Evolutionary conservation across 495 filamentous ascomycete species (phyloP).

Genomic region (Viridothelium virens): DNA sequence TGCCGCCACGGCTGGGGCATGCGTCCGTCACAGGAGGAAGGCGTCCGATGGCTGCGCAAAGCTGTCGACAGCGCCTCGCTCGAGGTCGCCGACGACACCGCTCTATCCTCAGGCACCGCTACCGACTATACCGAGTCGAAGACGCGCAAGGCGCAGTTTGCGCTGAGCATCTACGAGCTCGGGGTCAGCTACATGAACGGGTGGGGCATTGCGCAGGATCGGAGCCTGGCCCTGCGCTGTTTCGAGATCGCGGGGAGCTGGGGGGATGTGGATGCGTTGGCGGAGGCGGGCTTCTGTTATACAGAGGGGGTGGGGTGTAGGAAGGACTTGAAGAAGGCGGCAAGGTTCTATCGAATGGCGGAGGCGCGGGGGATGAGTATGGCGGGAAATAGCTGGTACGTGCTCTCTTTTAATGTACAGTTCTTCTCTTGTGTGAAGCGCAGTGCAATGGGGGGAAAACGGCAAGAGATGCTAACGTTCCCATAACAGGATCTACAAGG

Average conservation of each 20-base stretch:
- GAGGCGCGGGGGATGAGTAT: slow-evolving; percentile 92
- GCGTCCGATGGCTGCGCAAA: slow-evolving; percentile 80
- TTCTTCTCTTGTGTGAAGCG: too few relatives aligned
- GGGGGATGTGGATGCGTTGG: slow-evolving; percentile 91
- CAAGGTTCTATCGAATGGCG: slow-evolving; percentile 80
- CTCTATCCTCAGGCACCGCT: slow-evolving; percentile 19
- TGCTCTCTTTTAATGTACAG: slow-evolving; percentile 15
- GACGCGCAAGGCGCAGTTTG: slow-evolving; percentile 81
- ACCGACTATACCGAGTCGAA: slow-evolving; percentile 63
- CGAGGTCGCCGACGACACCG: slow-evolving; percentile 76
- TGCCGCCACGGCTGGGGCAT: slow-evolving; percentile 99
- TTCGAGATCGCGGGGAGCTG: slow-evolving; percentile 95
- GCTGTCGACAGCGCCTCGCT: slow-evolving; percentile 77
- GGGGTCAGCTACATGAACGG: slow-evolving; percentile 97
- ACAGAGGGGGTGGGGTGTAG: slow-evolving; percentile 54
- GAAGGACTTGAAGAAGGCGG: slow-evolving; percentile 93
- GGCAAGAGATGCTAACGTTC: slow-evolving; percentile 19
- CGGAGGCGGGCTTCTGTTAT: slow-evolving; percentile 38
- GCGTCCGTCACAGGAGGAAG: slow-evolving; percentile 80
- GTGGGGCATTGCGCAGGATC: slow-evolving; percentile 93
- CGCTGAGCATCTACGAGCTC: slow-evolving; percentile 88
- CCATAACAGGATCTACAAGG: slow-evolving; percentile 73
- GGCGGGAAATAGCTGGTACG: slow-evolving; percentile 95
- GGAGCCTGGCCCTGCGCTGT: slow-evolving; percentile 75
- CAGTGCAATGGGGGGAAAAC: neutral